phyloP scores from a whole-genome alignment of 129 eudicot genomes.

The Saposhnikovia divaricata region DNA sequence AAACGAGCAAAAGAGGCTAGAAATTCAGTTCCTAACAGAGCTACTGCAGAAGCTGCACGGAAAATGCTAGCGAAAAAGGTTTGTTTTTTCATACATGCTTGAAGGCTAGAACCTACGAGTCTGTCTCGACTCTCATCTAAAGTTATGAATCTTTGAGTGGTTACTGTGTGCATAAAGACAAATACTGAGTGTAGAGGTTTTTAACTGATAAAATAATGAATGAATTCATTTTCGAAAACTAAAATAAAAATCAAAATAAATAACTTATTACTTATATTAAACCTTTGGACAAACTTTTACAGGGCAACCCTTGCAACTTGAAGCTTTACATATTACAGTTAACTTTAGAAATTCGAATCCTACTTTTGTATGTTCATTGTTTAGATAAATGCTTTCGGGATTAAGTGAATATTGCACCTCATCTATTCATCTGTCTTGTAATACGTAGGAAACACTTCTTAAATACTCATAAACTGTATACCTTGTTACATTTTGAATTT shows the following conservation, averaged over 20 bases:
- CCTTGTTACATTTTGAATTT: not conserved
- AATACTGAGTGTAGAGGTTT: not conserved
- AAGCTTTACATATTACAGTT: not conserved
- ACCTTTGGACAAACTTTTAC: not conserved
- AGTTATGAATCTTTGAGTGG: not conserved
- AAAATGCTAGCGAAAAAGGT: conserved; percentile 53
- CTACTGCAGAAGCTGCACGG: conserved; percentile 54
- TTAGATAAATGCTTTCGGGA: not conserved
- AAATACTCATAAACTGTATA: not conserved
- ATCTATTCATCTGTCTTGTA: not conserved
- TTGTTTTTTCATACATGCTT: not conserved
- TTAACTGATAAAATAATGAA: not conserved
- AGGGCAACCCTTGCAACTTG: not conserved
- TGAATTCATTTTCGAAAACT: not conserved
- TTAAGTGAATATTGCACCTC: not conserved
- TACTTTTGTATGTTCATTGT: not conserved
- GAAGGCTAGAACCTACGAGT: not conserved
- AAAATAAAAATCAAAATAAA: not conserved
- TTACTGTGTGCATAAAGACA: not conserved
- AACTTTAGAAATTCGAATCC: not conserved
- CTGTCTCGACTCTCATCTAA: not conserved
- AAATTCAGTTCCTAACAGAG: conserved; percentile 43
- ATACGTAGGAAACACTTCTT: no score
- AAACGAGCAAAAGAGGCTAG: conserved; percentile 56
- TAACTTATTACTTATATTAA: no score